These are phyloP conservation scores for Magnolia kwangsiensis DNA, from an alignment of 164 flowering plant species.

Conservation along the genomic window DNA sequence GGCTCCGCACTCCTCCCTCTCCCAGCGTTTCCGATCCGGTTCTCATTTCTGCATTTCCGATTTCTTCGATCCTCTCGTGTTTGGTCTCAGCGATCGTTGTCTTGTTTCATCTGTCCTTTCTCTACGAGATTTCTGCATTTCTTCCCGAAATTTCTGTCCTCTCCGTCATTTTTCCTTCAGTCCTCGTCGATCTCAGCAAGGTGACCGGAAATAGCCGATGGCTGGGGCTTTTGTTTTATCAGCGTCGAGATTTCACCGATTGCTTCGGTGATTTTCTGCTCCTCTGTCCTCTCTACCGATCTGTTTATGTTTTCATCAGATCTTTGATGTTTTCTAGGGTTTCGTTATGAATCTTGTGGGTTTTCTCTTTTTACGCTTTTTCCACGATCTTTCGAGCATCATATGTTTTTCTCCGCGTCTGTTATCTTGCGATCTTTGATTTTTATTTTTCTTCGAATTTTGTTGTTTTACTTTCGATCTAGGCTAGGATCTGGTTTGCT, in stretches of 20 bases:
- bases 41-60: neutral
- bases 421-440: conserved; percentile 1
- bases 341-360: neutral
- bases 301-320: neutral
- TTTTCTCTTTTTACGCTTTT: conserved; percentile 1
- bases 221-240: neutral
- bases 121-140: neutral
- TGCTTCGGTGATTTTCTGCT: neutral
- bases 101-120: neutral
- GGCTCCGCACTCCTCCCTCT: neutral
- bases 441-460: neutral
- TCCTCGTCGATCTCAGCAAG: neutral
- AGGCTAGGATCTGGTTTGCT: conserved; percentile 7
- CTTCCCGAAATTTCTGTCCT: neutral
- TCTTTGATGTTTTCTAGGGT: conserved; percentile 3
- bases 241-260: neutral
- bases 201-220: neutral
- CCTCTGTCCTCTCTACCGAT: neutral
- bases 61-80: neutral
- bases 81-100: neutral
- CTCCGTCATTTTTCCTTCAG: neutral
- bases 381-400: conserved; percentile 1
- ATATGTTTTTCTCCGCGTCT: neutral
- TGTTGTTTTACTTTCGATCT: conserved; percentile 8
- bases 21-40: neutral